Evolutionary conservation across 139 green algal species (phyloP), one percentile per base, ranked within the genome.

Genomic region (Haematococcus sp.): DNA sequence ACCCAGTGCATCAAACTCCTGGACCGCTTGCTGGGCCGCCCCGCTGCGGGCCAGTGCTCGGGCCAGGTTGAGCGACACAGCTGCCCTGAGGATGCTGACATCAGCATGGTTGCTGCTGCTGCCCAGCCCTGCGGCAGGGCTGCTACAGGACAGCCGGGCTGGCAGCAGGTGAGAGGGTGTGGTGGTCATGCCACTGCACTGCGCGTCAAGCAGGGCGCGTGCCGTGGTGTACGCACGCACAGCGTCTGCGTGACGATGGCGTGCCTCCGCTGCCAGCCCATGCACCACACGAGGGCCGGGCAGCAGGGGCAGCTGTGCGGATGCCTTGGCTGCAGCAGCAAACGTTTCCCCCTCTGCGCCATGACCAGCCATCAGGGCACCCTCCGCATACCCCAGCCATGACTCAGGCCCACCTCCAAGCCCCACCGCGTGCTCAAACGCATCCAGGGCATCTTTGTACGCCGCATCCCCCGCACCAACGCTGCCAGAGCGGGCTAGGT

Each of bases 281-380:
- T 83, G 44, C 0, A 76, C 60, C 51, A 88, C 84, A 63, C 86
- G 74, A 0, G 87, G 87, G 0, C 84, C 76, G 16, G 83, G 64
- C 51, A 90, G 84, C 69, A 89, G 84, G 1, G 91, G 91, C 70
- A 89, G 78, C 59, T 83, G 76, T 20, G 73, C 56, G 0, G 71
- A 72, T 1, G 72, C 69, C 73, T 89, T 87, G 60, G 28, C 33
- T 9, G 86, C 86, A 0, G 81, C 77, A 0, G 79, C 76, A n/a
- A 88, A 76, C 19, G 88, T 63, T 1, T 71, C 27, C 20, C 81
- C 81, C 43, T 67, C 56, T 25, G 17, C 49, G 25, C 17, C 58
- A 49, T 13, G 70, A 3, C 79, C 71, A 9, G 61, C 58, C 59
- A 66, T 56, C 1, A 76, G 31, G 3, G 76, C 84, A 59, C 59